Percentiles rank a stretch among this genome's conserved stretches.
Conservation (phyloP, 257 asterid genomes). For the Solanum bulbocastanum region DNA sequence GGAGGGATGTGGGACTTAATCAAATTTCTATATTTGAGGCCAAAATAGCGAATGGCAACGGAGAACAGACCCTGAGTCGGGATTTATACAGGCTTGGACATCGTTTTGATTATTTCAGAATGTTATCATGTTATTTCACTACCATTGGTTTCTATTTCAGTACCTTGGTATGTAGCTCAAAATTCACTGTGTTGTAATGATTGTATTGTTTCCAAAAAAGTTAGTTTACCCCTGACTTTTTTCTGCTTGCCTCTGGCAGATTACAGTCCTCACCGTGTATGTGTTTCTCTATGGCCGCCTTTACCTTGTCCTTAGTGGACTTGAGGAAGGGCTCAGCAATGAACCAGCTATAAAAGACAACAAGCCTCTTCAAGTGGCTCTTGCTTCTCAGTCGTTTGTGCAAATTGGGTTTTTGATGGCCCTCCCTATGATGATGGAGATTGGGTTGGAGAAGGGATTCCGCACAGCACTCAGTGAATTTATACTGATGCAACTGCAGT, state of each 20-base stretch:
- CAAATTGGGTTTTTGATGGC: constrained; percentile 97
- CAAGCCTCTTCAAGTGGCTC: constrained; percentile 77
- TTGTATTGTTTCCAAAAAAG: neutral
- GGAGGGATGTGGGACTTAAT: constrained; percentile 98
- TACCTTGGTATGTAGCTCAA: constrained; percentile 56
- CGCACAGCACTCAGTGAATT: constrained; percentile 91
- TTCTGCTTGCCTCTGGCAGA: constrained; percentile 40
- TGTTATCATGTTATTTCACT: constrained; percentile 95
- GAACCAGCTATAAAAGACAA: constrained; percentile 56
- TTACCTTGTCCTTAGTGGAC: constrained; percentile 93
- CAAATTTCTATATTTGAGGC: constrained; percentile 97
- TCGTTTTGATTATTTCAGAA: constrained; percentile 92
- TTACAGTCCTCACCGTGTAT: constrained; percentile 89
- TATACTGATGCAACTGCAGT: constrained; percentile 84
- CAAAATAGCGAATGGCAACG: constrained; percentile 93
- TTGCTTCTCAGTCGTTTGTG: constrained; percentile 92
- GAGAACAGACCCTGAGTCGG: constrained; percentile 95
- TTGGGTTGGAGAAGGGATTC: constrained; percentile 87
- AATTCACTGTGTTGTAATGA: constrained; percentile 1
- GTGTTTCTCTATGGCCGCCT: constrained; percentile 92
- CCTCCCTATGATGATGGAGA: constrained; percentile 98
- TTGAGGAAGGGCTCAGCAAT: constrained; percentile 60
- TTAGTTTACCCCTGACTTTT: neutral
- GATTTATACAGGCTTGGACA: constrained; percentile 95
- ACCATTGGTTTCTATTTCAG: constrained; percentile 96